Conservation (phyloP, 208 protist species). For the Trypanosoma mega region DNA sequence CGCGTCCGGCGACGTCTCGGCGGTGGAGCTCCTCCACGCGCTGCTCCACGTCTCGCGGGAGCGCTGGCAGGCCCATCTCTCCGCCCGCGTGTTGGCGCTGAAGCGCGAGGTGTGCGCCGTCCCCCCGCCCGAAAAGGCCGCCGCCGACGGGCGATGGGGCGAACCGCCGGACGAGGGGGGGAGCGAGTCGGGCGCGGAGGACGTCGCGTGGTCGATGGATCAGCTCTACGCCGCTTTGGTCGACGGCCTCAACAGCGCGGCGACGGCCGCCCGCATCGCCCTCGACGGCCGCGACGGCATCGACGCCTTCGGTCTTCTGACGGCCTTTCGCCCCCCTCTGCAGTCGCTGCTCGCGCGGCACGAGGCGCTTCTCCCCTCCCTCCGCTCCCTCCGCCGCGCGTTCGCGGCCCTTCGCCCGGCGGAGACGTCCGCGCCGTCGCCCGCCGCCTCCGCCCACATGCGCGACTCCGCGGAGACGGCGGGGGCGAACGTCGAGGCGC, state of each 20-base stretch:
- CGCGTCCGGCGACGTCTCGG: neutral
- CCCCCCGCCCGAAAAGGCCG: too few species aligned
- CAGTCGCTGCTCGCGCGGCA: constrained; percentile 47
- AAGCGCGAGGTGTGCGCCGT: constrained; percentile 20
- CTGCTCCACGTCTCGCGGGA: constrained; percentile 42
- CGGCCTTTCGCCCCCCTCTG: constrained; percentile 59
- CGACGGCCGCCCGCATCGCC: constrained; percentile 8
- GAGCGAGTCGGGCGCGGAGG: constrained; percentile 11
- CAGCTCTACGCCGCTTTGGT: constrained; percentile 69
- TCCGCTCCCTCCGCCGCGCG: constrained; percentile 45
- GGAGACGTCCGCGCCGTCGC: too few species aligned
- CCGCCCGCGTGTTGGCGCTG: constrained; percentile 32
- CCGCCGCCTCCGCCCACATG: too few species aligned
- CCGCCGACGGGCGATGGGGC: too few species aligned
- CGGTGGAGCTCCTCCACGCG: constrained; percentile 28
- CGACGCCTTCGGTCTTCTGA: constrained; percentile 56
- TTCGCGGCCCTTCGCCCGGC: constrained; percentile 62
- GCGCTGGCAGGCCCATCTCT: constrained; percentile 45
- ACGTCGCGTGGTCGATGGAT: constrained; percentile 38
- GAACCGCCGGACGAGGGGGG: too few species aligned
- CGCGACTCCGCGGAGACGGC: too few species aligned
- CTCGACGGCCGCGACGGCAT: constrained; percentile 33
- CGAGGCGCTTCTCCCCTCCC: constrained; percentile 43
- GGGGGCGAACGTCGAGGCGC: constrained; percentile 49
- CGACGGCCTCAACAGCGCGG: constrained; percentile 47